phyloP scores from a whole-genome alignment of 108 stramenopile species.

The Pelagomonas calceolata region DNA sequence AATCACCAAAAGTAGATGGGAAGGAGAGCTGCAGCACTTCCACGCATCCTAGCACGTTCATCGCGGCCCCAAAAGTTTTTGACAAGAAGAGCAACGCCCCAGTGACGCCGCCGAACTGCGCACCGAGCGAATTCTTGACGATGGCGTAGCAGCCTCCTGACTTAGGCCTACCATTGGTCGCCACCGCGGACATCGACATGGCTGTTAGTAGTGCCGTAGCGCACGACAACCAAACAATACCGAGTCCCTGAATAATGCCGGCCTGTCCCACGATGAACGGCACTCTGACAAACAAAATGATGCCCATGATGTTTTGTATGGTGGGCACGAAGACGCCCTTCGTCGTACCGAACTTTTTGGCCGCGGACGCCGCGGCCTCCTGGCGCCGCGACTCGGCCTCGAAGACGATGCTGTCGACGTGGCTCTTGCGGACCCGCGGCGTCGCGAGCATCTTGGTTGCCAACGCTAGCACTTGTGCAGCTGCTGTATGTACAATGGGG shows the following conservation, averaged over 20 bases:
- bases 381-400: too few species aligned
- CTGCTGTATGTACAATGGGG: too few species aligned
- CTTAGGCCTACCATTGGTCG: constrained; percentile 39
- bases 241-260: constrained; percentile 20
- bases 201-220: constrained; percentile 29
- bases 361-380: too few species aligned
- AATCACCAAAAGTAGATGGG: constrained; percentile 3
- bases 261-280: constrained; percentile 44
- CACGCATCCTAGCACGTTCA: constrained; percentile 42
- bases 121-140: constrained; percentile 37
- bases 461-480: too few species aligned
- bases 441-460: too few species aligned
- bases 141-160: constrained; percentile 44
- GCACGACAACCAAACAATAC: constrained; percentile 28
- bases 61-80: constrained; percentile 21
- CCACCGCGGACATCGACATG: constrained; percentile 40
- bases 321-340: constrained; percentile 39
- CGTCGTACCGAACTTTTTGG: constrained; percentile 35
- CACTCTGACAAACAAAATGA: constrained; percentile 42
- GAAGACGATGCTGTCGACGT: too few species aligned
- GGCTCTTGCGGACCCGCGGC: too few species aligned
- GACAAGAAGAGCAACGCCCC: constrained; percentile 38
- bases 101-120: constrained; percentile 35
- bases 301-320: constrained; percentile 44
- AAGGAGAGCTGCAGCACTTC: constrained; percentile 27